phyloP scores from a whole-genome alignment of 2,329 filamentous ascomycete genomes.

The Drechmeria coniospora region DNA sequence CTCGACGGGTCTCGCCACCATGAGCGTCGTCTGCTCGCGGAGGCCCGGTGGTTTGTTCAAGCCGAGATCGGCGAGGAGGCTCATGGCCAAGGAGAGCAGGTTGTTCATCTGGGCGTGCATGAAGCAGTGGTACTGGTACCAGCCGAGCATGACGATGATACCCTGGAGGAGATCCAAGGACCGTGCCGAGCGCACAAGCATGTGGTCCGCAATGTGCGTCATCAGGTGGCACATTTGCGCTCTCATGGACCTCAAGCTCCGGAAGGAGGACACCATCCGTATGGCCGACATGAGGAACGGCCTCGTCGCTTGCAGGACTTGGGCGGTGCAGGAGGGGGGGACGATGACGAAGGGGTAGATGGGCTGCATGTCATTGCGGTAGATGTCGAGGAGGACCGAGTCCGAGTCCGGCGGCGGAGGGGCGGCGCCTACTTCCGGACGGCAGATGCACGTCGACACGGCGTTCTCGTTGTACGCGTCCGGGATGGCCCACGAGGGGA shows the following conservation, averaged over 20 bases:
- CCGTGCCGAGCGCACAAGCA: conserved; percentile 32
- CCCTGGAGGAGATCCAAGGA: conserved; percentile 34
- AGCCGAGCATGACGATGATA: conserved; percentile 31
- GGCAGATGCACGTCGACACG: conserved; percentile 31
- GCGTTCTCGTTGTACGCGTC: conserved; percentile 29
- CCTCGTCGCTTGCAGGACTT: conserved; percentile 19
- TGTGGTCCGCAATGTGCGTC: conserved; percentile 28
- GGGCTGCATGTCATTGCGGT: conserved; percentile 25
- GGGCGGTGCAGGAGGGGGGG: conserved; percentile 18
- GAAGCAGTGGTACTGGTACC: conserved; percentile 39
- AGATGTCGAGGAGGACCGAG: conserved; percentile 28
- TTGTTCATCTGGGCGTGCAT: conserved; percentile 37
- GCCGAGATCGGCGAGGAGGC: conserved; percentile 30
- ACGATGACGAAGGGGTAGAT: conserved; percentile 33
- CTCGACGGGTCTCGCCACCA: conserved; percentile 24
- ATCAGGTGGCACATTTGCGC: conserved; percentile 34
- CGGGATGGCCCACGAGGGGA: conserved; percentile 18
- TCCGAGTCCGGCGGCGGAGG: conserved; percentile 28
- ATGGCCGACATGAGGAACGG: conserved; percentile 36
- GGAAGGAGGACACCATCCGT: conserved; percentile 32
- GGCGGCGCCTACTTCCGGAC: conserved; percentile 22
- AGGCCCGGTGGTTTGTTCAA: conserved; percentile 25
- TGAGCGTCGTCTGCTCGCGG: conserved; percentile 25
- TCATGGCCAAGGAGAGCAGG: conserved; percentile 30
- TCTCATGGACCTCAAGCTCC: conserved; percentile 29